These are phyloP conservation scores for Alliaria petiolata DNA, from an alignment of 345 rosid genomes.

Conservation along the genomic window DNA sequence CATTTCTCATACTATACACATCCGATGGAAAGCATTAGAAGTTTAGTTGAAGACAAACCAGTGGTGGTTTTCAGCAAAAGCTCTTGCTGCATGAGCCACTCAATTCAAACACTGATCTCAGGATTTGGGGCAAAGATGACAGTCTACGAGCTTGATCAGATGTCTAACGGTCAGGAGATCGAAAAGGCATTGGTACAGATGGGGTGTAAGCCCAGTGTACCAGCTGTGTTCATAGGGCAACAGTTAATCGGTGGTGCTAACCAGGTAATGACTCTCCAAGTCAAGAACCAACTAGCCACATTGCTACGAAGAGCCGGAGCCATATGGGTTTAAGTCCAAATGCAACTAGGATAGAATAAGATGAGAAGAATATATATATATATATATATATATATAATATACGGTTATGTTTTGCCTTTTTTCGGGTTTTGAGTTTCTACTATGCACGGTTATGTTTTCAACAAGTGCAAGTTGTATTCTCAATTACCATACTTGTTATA, in stretches of 20 bases:
- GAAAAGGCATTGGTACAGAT: slow-evolving; percentile 58
- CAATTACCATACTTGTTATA: slow-evolving; percentile 6
- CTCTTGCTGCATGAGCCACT: slow-evolving; percentile 72
- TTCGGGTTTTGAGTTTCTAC: slow-evolving; percentile 6
- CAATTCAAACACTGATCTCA: slow-evolving; percentile 54
- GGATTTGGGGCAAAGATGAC: slow-evolving; percentile 75
- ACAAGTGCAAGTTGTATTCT: slow-evolving; percentile 30
- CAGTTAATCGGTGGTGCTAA: slow-evolving; percentile 70
- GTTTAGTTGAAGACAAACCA: slow-evolving; percentile 60
- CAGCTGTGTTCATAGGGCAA: slow-evolving; percentile 81
- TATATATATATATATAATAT: too few relatives aligned
- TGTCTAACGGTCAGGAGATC: slow-evolving; percentile 49
- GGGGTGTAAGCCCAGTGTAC: slow-evolving; percentile 60
- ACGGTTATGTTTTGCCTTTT: neutral
- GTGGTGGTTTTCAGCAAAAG: slow-evolving; percentile 88
- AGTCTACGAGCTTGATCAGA: slow-evolving; percentile 64
- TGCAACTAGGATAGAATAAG: slow-evolving; percentile 26
- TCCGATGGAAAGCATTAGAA: slow-evolving; percentile 40
- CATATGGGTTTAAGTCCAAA: slow-evolving; percentile 32
- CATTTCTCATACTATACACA: slow-evolving; percentile 9
- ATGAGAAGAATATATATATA: neutral
- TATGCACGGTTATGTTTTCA: slow-evolving; percentile 17
- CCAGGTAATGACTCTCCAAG: slow-evolving; percentile 54
- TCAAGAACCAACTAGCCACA: slow-evolving; percentile 33
- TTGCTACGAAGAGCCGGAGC: slow-evolving; percentile 42